A percentile compares a stretch with the other conserved stretches of the same genome.
Evolutionary conservation across 768 basidiomycete species (phyloP).

Genomic region (Suillus discolor): DNA sequence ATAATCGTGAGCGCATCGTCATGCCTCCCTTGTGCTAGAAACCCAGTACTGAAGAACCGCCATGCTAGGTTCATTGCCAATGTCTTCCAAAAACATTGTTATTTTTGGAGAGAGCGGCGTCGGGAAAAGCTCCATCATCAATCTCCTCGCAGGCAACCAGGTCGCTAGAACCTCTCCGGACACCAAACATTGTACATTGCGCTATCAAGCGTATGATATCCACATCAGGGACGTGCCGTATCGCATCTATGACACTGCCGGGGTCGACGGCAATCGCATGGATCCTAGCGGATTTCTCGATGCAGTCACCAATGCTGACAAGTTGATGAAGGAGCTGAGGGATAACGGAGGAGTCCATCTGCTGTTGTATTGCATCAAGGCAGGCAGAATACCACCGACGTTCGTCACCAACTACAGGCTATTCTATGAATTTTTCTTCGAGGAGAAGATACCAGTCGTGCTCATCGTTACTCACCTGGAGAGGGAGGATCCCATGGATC

Average conservation of each 20-base stretch:
- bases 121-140: slow-evolving; percentile 8
- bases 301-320: slow-evolving; percentile 30
- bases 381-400: slow-evolving; percentile 26
- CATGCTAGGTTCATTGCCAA: not conserved
- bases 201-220: slow-evolving; percentile 27
- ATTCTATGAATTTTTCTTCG: slow-evolving; percentile 43
- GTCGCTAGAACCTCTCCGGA: slow-evolving; percentile 35
- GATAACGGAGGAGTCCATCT: slow-evolving; percentile 28
- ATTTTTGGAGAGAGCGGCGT: slow-evolving; percentile 8
- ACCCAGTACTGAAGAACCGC: not conserved
- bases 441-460: slow-evolving; percentile 31
- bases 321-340: slow-evolving; percentile 32
- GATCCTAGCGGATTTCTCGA: slow-evolving; percentile 18
- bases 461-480: slow-evolving; percentile 35
- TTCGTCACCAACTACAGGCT: slow-evolving; percentile 33
- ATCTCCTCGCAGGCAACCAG: slow-evolving; percentile 32
- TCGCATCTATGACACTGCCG: slow-evolving; percentile 11
- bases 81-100: slow-evolving; percentile 18
- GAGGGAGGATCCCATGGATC: slow-evolving; percentile 24
- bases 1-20: not conserved
- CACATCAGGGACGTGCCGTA: slow-evolving; percentile 23
- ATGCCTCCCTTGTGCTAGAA: not conserved
- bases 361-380: slow-evolving; percentile 34
- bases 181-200: slow-evolving; percentile 40
- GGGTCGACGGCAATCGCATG: not conserved